Evolutionary conservation across 1,284 basidiomycete genomes (phyloP), one percentile per base, ranked within the genome.

Genomic region (Naganishia sp.): DNA sequence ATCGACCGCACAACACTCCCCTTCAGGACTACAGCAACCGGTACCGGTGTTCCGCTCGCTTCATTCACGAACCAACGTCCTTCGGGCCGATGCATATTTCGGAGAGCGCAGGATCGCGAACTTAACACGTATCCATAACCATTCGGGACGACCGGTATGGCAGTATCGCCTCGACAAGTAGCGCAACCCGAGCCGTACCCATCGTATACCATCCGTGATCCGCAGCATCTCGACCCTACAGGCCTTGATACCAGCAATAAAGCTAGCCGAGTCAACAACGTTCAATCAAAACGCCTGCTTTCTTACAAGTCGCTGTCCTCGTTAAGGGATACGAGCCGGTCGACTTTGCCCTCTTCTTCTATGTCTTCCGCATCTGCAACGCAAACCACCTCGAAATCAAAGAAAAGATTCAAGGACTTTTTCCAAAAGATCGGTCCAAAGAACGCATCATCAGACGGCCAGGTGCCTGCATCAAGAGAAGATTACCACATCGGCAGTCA

Each of bases 401-500:
- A 48, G 21, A 52, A 61, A 13, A 61, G 50, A 49, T 43, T 61
- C 39, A 61, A 43, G 36, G 48, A 61, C 25, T 61, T 61, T 28
- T 61, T 61, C 0, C 48, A 61, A 52, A 61, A 61, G 48, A 61
- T 61, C 28, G 59, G 59, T 33, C 49, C 50, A 46, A 61, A 61
- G 48, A 49, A 52, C 57, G n/a, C 48, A 11, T 23, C 7, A 61
- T 28, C 59, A 48, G 10, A 52, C 36, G 36, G 36, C 36, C 36
- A 13, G 36, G 36, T 39, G 36, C 36, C 36, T 39, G 13, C 36
- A 39, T 13, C 36, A 10, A 50, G 28, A 23, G 36, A 18, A 28
- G 48, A 52, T 39, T 7, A 39, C 13, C 36, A 13, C 36, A 9
- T 13, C 7, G 36, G 2, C 36, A 13, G 36, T 7, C 36, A 39